These are phyloP conservation scores for Fraxinus nigra DNA, from an alignment of 305 asterid species.

Conservation along the genomic window DNA sequence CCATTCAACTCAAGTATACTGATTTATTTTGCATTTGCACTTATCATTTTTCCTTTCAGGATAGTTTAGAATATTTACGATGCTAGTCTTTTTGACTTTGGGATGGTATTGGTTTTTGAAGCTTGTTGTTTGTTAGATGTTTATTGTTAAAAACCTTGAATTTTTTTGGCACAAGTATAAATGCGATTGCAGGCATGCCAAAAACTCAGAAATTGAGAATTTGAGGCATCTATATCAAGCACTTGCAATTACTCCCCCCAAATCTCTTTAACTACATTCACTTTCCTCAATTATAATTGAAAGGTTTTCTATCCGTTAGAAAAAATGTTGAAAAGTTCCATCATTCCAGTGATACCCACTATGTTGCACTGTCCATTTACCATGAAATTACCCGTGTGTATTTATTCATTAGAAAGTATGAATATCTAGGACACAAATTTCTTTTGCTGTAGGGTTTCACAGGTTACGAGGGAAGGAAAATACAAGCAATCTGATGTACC, in stretches of 20 bases:
- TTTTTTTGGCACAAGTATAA: neutral
- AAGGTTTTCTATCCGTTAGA: neutral
- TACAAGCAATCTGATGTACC: constrained; percentile 77
- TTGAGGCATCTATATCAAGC: neutral
- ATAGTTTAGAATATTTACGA: neutral
- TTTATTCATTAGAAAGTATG: neutral
- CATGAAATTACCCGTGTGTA: neutral
- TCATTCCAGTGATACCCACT: neutral
- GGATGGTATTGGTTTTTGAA: neutral
- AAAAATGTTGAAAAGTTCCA: neutral
- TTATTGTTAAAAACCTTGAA: neutral
- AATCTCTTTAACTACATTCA: neutral
- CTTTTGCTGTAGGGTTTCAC: constrained; percentile 63
- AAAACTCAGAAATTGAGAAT: neutral
- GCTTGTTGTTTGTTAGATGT: neutral
- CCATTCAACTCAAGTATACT: constrained; percentile 6
- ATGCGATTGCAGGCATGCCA: neutral
- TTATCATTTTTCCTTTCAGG: neutral
- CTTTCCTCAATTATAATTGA: neutral
- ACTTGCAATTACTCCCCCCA: neutral
- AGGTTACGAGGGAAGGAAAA: constrained; percentile 91
- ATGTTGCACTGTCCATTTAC: neutral
- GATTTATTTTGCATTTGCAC: constrained; percentile 5
- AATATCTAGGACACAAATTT: too few species aligned
- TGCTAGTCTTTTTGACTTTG: neutral